Evolutionary conservation across 2,329 filamentous ascomycete species (phyloP), one percentile per base, ranked within the genome.

Genomic region (Botrytis deweyae): DNA sequence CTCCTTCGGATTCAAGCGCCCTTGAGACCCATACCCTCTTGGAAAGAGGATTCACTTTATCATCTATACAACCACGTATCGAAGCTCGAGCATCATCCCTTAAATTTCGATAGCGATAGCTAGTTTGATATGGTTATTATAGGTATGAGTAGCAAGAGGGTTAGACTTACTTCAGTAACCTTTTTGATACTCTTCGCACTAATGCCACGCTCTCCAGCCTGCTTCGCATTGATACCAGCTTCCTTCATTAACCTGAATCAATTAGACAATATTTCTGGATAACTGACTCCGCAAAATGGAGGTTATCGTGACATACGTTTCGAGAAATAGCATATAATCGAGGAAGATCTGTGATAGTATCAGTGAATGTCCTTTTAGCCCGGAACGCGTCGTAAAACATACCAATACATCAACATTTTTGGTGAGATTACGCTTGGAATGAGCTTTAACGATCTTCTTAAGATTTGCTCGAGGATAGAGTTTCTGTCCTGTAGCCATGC

Each of bases 381-480:
- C 61, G 73, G n/a, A 75, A 77, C 73, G 77, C 73, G 76, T 78
- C 74, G 72, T 62, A 66, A 69, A 64, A 79, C 88, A 75, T 83
- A 97, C 93, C 84, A 95, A 86, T 74, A 97, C 90, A 83, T 97
- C 95, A 44, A 91, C 92, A 82, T 96, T 95, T 83, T 94, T 96
- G 85, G 91, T 93, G 76, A 97, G 83, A 76, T 88, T 92, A 81
- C 91, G 90, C 76, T 93, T 92, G 14, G 93, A 92, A 82, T 97
- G 94, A 29, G 93, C 94, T 84, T 97, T 97, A 80, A 97, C 87
- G 75, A 97, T 95, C 83, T 94, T 95, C 83, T 94, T 96, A 78
- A 97, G 87, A 0, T 93, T 96, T 29, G 89, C 90, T 76, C 94
- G 91, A 18, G 94, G 94, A 80, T 97, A 97, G 22, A 93, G 86